phyloP scores from a whole-genome alignment of 148 eudicot species.

The Gaultheria prostrata region DNA sequence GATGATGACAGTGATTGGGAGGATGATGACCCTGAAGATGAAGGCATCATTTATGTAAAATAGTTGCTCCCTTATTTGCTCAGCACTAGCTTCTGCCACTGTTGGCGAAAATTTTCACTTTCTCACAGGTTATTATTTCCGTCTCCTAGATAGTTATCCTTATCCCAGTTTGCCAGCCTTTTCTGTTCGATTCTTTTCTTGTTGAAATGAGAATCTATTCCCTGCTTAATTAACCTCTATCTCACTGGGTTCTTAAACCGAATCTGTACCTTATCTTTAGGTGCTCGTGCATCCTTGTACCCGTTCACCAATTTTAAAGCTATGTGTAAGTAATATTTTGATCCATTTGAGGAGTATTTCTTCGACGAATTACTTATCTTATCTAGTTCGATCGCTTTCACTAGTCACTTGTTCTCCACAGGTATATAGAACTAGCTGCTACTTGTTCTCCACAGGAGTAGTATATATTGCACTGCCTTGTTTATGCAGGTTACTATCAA shows the following conservation, averaged over 20 bases:
- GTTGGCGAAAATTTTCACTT: neutral
- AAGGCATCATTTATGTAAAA: slow-evolving; percentile 76
- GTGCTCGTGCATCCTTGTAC: neutral
- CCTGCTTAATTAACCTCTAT: neutral
- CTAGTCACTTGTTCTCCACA: neutral
- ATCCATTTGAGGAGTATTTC: neutral
- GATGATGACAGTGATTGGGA: slow-evolving; percentile 69
- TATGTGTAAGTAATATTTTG: neutral
- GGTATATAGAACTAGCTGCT: neutral
- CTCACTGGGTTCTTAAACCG: neutral
- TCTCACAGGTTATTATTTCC: slow-evolving; percentile 16
- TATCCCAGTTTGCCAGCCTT: neutral
- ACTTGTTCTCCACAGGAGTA: neutral
- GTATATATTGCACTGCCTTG: neutral
- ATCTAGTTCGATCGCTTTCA: neutral
- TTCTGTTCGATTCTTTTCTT: neutral
- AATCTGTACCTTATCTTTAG: neutral
- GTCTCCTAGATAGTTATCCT: neutral
- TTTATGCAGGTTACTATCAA: neutral
- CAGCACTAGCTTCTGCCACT: slow-evolving; percentile 15
- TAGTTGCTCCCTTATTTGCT: slow-evolving; percentile 20
- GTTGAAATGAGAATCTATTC: no score
- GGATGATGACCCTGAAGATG: slow-evolving; percentile 69
- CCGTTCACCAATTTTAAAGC: neutral
- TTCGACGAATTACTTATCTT: no score